phyloP scores from a whole-genome alignment of 2,329 filamentous ascomycete species.

The Setomelanomma holmii region DNA sequence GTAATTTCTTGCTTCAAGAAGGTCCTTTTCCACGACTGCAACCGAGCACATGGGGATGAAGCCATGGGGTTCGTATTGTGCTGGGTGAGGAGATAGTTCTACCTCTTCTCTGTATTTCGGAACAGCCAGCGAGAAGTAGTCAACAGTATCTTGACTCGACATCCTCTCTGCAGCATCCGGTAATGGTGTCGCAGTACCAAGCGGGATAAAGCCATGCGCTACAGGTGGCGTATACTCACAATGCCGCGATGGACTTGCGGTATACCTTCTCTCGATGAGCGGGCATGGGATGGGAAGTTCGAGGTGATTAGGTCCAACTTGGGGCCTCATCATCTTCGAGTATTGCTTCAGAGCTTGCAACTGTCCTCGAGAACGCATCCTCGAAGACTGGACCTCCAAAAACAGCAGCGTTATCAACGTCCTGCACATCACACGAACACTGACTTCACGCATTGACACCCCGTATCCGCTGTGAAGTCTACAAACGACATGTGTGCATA shows the following conservation, averaged over 20 bases:
- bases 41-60: constrained; percentile 2
- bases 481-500: too few relatives aligned
- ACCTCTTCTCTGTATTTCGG: not conserved
- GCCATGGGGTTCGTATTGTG: not conserved
- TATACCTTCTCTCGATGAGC: not conserved
- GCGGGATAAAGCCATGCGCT: constrained; percentile 2
- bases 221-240: not conserved
- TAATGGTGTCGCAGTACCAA: not conserved
- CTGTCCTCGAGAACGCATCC: too few relatives aligned
- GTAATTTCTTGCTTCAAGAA: not conserved
- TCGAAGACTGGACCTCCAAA: not conserved
- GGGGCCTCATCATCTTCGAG: too few relatives aligned
- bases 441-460: too few relatives aligned
- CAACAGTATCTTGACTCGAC: not conserved
- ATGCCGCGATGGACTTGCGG: not conserved
- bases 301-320: not conserved
- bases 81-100: not conserved
- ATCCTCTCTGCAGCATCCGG: not conserved
- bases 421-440: not conserved
- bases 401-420: not conserved
- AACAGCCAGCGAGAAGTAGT: constrained; percentile 2
- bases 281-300: not conserved
- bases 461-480: too few relatives aligned
- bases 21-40: not conserved
- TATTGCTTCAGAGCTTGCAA: too few relatives aligned